Evolutionary conservation across 441 rosid genomes (phyloP).

Genomic region (Bocquillonia castaneifolia): DNA sequence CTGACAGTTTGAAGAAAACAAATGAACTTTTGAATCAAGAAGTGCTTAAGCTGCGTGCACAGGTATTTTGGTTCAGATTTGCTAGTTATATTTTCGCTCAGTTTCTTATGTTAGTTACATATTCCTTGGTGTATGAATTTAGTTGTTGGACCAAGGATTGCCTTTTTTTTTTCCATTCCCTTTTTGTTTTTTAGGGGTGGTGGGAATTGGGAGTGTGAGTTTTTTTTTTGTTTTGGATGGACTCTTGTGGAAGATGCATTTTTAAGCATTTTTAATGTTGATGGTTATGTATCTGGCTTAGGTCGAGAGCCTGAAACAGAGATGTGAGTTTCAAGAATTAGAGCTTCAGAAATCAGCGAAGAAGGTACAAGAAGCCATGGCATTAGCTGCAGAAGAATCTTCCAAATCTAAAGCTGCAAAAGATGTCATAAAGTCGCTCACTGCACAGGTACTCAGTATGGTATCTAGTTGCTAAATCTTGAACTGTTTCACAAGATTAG

Average conservation of each 20-base stretch:
- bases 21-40: slow-evolving; percentile 92
- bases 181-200: background rate
- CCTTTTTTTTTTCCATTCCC: background rate
- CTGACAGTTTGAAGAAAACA: slow-evolving; percentile 90
- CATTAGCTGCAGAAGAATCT: slow-evolving; percentile 78
- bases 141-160: background rate
- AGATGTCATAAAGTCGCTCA: slow-evolving; percentile 88
- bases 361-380: slow-evolving; percentile 80
- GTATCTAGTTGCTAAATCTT: background rate
- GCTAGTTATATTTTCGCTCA: background rate
- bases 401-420: slow-evolving; percentile 89
- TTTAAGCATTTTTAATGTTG: slow-evolving; percentile 12
- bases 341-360: slow-evolving; percentile 80
- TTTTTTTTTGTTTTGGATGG: background rate
- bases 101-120: background rate
- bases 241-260: too few species aligned
- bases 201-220: background rate
- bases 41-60: slow-evolving; percentile 71
- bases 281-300: slow-evolving; percentile 34
- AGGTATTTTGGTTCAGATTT: slow-evolving; percentile 45
- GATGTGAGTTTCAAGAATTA: slow-evolving; percentile 75
- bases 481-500: background rate
- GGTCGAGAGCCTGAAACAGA: slow-evolving; percentile 79
- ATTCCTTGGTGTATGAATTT: background rate
- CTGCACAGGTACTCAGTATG: slow-evolving; percentile 63